Percentiles rank a stretch among this genome's conserved stretches.
These are phyloP conservation scores for Pyricularia sp. DNA, from an alignment of 2,329 filamentous ascomycete genomes.

Conservation along the genomic window DNA sequence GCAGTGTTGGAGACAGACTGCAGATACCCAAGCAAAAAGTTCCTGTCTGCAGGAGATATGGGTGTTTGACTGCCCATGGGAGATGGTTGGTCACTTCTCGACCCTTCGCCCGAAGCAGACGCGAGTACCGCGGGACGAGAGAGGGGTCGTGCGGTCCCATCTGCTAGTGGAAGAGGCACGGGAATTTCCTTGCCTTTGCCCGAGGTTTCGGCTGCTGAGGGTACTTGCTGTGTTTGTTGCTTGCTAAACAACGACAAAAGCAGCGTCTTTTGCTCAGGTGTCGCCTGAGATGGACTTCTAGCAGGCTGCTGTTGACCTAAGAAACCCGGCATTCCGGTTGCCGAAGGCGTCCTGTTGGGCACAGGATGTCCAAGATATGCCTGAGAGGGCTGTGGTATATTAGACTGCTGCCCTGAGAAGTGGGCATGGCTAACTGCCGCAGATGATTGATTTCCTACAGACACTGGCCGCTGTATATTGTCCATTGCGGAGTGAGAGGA, in stretches of 20 bases:
- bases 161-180: conserved; percentile 12
- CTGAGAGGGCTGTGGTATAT: neutral
- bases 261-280: conserved; percentile 28
- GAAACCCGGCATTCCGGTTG: neutral
- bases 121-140: conserved; percentile 14
- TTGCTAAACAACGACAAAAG: conserved; percentile 53
- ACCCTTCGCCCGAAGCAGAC: neutral
- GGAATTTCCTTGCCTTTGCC: conserved; percentile 18
- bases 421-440: conserved; percentile 7
- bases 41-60: conserved; percentile 58
- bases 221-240: conserved; percentile 15
- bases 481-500: neutral
- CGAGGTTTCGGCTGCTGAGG: conserved; percentile 10
- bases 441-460: neutral
- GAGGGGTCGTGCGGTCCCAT: conserved; percentile 5
- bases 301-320: neutral
- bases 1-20: conserved; percentile 35
- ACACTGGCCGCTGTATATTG: neutral
- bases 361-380: neutral
- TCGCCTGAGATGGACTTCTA: conserved; percentile 18
- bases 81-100: conserved; percentile 11
- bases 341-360: neutral
- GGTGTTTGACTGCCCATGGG: conserved; percentile 37
- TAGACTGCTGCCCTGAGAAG: neutral
- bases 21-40: conserved; percentile 64